Base-by-base conservation (phyloP, 768 basidiomycete species). In the Amanita molliuscula region DNA sequence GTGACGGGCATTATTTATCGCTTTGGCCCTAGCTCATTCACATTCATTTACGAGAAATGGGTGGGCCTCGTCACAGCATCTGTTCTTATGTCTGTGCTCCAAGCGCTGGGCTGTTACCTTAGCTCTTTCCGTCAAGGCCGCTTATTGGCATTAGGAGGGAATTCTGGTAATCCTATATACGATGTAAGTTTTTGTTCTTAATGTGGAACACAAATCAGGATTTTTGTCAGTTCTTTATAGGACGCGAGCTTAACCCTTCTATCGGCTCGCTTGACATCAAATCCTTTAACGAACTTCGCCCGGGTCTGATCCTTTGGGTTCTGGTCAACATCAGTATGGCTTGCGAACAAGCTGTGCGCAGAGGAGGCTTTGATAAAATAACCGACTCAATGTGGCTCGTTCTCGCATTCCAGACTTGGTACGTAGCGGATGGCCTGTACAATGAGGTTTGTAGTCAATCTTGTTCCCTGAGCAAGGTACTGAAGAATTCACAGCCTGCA, bases 361-460 rank as follows among this genome's bases (percentile, higher is more conserved):
- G 82, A 26, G 89, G 85, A n/a, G 82, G 76, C 26, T 63, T 83
- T 56, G 55, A 60, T 21, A 68, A 74, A 13, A 70, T 86, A 55
- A 92, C 92, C 1, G 94, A 96, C 67, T 90, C 89, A 21, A 88
- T 98, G 88, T 82, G 84, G 75, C 76, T 98, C 18, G 87, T 94
- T 15, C 67, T 90, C 25, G 70, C 77, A 13, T 95, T 94, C 74
- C 92, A 99, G 61, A 65, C 74, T 3, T 84, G 82, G 69, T 99
- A 99, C 62, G 85, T 95, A 16, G 71, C 76, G 4, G 96, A 98
- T 62, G 80, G 72, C 2, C 68, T 96, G 40, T 96, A 87, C 69
- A 92, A 93, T 62, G 96, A 98, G 75, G 93, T 88, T 53, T 13
- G 60, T 57, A 4, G 37, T 49, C 26, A 16, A 31, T 13, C 18